Base-by-base conservation (phyloP, 352 stramenopile species). In the Phytopythium oedochilum region DNA sequence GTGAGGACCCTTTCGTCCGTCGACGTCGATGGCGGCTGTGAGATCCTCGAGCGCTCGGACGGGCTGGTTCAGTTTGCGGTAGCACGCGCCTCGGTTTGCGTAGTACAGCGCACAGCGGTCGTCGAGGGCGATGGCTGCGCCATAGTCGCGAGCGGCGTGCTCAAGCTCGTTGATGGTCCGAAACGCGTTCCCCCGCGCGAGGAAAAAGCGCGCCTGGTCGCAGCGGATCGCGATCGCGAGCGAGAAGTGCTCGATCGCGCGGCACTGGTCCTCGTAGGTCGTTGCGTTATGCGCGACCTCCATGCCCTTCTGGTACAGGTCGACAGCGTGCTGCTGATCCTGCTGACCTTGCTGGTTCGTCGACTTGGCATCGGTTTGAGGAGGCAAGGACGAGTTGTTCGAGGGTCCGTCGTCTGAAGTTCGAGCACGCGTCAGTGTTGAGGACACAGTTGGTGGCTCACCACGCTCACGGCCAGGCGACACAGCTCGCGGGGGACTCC, bases 251-350 rank as follows among this genome's bases (percentile, higher is more conserved):
- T 92, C 83, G 52, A 91, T 92, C 4, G 83, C 79, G 15, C 71
- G 73, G 22, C 78, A 75, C 39, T 89, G 76, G n/a, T 89, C 80
- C 29, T 89, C 80, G 51, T 67, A 67, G 1, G 58, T 71, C 14
- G 64, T 65, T 0, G 80, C 78, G 26, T 68, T 71, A 46, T 92
- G 83, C 1, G 76, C 66, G 18, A 88, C 66, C 49, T 91, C 83
- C 38, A 81, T 81, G 3, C 75, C 83, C 39, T 90, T 89, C 51
- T 89, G 80, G 60, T 88, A 92, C 20, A 86, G 62, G 43, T 92
- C 83, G 25, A 87, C 75, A 1, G 83, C 83, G 53, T 89, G 77
- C 43, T 90, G 83, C 4, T 88, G 51, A 29, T 88, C 79, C 47
- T 88, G 79, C 29, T 86, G 77, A 2, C 72, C 73, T 53, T 89